Conservation (phyloP, 2,329 filamentous ascomycete species). For the Purpureocillium lavendulum region DNA sequence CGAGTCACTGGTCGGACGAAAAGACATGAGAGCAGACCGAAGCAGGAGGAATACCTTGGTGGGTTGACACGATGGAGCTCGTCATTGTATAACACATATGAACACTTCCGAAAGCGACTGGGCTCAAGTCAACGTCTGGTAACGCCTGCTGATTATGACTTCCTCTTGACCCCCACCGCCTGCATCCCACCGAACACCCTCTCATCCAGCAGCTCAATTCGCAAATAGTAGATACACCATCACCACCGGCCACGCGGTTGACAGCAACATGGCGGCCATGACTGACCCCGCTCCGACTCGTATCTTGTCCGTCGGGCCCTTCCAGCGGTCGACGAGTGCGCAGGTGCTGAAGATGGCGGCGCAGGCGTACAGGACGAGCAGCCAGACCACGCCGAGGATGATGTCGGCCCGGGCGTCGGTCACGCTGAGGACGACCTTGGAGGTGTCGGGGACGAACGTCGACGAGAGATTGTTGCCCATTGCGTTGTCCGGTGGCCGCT, state of each 20-base stretch:
- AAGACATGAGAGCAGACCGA: constrained; percentile 25
- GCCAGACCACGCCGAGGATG: constrained; percentile 26
- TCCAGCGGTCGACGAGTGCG: constrained; percentile 33
- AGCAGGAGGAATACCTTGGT: constrained; percentile 37
- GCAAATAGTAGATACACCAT: constrained; percentile 22
- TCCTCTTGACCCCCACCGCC: no score
- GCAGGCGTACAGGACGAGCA: constrained; percentile 23
- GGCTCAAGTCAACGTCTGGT: no score
- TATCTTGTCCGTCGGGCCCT: constrained; percentile 26
- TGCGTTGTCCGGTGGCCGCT: no score
- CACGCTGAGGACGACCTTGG: constrained; percentile 21
- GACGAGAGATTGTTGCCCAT: constrained; percentile 35
- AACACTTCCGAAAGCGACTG: no score
- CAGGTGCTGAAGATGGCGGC: constrained; percentile 34
- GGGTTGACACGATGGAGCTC: constrained; percentile 12
- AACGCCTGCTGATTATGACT: neutral
- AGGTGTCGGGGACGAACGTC: constrained; percentile 27
- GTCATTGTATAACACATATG: no score
- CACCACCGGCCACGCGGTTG: constrained; percentile 26
- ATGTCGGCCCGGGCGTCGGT: constrained; percentile 21
- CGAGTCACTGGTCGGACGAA: constrained; percentile 64
- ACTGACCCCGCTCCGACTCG: constrained; percentile 18
- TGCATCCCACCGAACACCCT: no score
- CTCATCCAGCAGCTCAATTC: neutral
- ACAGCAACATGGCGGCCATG: constrained; percentile 21